Percentiles rank a stretch among this genome's conserved stretches.
Conservation (phyloP, 768 basidiomycete species). For the Pisolithus orientalis region DNA sequence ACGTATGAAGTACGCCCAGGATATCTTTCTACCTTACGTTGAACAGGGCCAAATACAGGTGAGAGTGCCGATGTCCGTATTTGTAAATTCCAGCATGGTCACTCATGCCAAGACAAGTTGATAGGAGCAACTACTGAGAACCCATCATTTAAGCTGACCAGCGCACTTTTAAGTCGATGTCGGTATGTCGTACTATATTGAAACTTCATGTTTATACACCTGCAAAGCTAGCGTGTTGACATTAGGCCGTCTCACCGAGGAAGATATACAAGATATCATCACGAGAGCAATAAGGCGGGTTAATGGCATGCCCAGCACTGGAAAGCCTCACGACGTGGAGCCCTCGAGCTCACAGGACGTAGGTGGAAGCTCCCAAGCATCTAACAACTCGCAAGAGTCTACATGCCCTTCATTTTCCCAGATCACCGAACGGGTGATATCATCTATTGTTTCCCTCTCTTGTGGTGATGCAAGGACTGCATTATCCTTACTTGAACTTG, state of each 20-base stretch:
- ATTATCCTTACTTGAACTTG: constrained; percentile 69
- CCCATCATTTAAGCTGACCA: constrained; percentile 76
- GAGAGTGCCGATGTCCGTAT: background rate
- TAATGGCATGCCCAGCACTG: constrained; percentile 6
- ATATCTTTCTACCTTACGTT: constrained; percentile 75
- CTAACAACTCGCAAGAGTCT: constrained; percentile 6
- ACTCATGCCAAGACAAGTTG: constrained; percentile 31
- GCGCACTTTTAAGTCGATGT: constrained; percentile 69
- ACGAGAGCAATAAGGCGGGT: constrained; percentile 41
- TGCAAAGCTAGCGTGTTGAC: constrained; percentile 58
- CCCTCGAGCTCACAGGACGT: constrained; percentile 12
- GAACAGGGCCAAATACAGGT: constrained; percentile 74
- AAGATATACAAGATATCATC: constrained; percentile 56
- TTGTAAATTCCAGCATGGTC: background rate
- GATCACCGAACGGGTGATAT: constrained; percentile 41
- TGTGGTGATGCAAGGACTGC: constrained; percentile 74
- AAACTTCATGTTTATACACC: constrained; percentile 8
- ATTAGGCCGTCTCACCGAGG: constrained; percentile 58
- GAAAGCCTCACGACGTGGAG: constrained; percentile 1
- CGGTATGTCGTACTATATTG: constrained; percentile 39
- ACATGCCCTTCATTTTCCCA: constrained; percentile 28
- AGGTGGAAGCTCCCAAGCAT: constrained; percentile 14
- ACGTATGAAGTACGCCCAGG: constrained; percentile 33
- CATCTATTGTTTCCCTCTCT: constrained; percentile 47
- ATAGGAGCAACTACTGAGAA: constrained; percentile 89